Base-by-base conservation (phyloP, 352 stramenopile species). In the Pythium rishiriense region DNA sequence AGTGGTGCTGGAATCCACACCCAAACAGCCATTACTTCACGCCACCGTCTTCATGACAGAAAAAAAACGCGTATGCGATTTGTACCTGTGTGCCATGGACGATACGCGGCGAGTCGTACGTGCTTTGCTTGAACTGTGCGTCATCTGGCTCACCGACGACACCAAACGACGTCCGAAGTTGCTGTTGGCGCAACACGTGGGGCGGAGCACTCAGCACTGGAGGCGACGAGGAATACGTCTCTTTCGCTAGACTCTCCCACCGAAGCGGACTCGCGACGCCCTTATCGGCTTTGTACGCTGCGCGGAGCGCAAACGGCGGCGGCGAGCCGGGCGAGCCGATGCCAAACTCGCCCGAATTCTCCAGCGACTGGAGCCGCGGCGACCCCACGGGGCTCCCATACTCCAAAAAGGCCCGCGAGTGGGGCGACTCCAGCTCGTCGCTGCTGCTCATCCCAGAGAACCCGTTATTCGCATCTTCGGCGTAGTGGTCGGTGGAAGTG, bases 231-330 rank as follows among this genome's bases (percentile, higher is more conserved):
- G 70, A 76, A 54, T 89, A 86, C 14, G 74, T 85, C 47, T 92
- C 83, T 49, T 87, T 85, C 22, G 79, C 70, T 14, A 87, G 43
- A 58, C 67, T 81, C 35, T 89, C 83, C 85, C 85, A 94, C 56
- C 76, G 70, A 26, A 91, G 82, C 25, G 81, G 81, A 73, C 79
- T 91, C 43, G 69, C 69, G 0, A 59, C 28, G 21, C 59, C 24
- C 5, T 33, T 45, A 4, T 22, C 42, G 24, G 35, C 43, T 11
- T 63, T 55, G 14, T 25, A 29, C 15, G 51, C 60, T 22, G 59
- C 43, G 12, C 60, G 64, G 29, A 90, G 65, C 17, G 85, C 85
- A 73, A 94, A 94, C 0, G 85, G 85, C 4, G 83, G 85, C 35
- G 85, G 82, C 0, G 85, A 94, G 1, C 60, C 58, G 10, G 85